Evolutionary conservation across 2,329 filamentous ascomycete genomes (phyloP), one percentile per base, ranked within the genome.

Genomic region (Colletotrichum gigasporum): DNA sequence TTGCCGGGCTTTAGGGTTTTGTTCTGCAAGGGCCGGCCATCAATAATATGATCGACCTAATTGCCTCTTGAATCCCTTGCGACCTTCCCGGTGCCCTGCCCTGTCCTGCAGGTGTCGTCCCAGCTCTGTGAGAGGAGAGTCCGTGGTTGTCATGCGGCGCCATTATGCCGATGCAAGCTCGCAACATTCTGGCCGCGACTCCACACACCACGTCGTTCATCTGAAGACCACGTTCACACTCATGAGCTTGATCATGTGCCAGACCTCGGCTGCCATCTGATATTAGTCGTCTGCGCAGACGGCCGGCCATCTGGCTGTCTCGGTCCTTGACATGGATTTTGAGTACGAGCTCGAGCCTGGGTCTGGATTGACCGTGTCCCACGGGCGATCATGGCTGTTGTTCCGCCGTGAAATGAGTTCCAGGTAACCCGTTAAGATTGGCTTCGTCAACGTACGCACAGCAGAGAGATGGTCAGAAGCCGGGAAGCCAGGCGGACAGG

Each of bases 1-100:
- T n/a, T 34, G 39, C 22, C 39, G 37, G 51, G 37, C 5, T 41
- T 51, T 50, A 11, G 11, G 24, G 34, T 24, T 37, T 22, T 32
- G 3, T 37, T 57, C 32, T 22, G 42, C 47, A 60, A 30, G 57
- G 48, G 48, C 54, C 18, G 22, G 11, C 16, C 28, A 12, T 42
- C 37, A 41, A 57, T 42, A 35, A 16, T 53, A 45, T 53, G 61
- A 60, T 64, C 55, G 55, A 30, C 61, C 50, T 24, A 10, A 44
- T 20, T 51, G 42, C 44, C 52, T 45, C 39, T 28, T 8, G 39
- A 55, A 20, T 26, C 14, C 44, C 45, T 16, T 20, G 28, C 9
- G 18, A 32, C 10, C 24, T 41, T 28, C 26, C 12, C 14, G 6
- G 14, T 9, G 45, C 54, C 45, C 55, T 35, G 54, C 14, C 5